Base-by-base conservation (phyloP, 2,329 filamentous ascomycete genomes). In the Diaporthe destruens region DNA sequence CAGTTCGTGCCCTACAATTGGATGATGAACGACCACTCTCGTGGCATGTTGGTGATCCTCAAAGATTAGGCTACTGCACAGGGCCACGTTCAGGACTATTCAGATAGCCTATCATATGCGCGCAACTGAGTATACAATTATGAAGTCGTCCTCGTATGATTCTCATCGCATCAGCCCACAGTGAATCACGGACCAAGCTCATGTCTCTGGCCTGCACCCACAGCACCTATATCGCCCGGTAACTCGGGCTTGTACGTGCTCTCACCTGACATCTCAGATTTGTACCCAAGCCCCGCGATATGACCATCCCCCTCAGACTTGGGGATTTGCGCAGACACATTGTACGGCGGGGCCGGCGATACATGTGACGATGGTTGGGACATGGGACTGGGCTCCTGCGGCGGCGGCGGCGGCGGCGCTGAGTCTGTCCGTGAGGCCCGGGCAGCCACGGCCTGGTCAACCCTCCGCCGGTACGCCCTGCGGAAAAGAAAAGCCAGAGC, bases 221-320 rank as follows among this genome's bases (percentile, higher is more conserved):
- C 11, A 3, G n/a, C 23, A 34, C 49, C 49, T 2, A 9, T 18
- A 25, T 68, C 65, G 25, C 65, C 65, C 49, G 42, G 65, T 11
- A 68, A 49, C 34, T 68, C 65, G 44, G 65, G 39, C 65, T 42
- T 68, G 12, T 42, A 25, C 14, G 51, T 20, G 16, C 34, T 36
- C n/a, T 68, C 65, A 42, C 23, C 32, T 11, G 65, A 49, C 65
- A 68, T 68, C 49, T 68, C 65, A 20, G 51, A 44, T 36, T 68
- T 68, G 23, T 68, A 68, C 12, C 65, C 65, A 29, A 68, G 39
- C 7, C 65, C 65, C 16, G 34, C 65, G n/a, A 68, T 32, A 51
- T 53, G 25, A n/a, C 44, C 65, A 23, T 68, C 65, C 65, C 55
- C 65, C 23, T 68, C 65, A 12, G 49, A 44, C 65, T 68, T 55